Conservation (phyloP, 352 stramenopile species). For the Thraustochytrium striatum region DNA sequence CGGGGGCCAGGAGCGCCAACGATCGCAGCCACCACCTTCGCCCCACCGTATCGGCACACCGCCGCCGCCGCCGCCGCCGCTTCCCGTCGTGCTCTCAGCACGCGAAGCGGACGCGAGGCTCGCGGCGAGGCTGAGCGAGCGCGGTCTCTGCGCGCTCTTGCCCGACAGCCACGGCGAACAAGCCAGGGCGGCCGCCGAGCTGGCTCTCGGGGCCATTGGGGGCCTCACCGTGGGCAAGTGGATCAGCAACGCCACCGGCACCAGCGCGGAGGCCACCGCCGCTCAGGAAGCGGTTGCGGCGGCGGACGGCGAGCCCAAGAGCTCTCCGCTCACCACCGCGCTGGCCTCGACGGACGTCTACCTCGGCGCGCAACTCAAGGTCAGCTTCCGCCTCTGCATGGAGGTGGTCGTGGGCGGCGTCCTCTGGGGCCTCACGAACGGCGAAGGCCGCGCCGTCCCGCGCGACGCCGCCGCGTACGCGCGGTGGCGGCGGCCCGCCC, state of each 20-base stretch:
- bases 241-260: not conserved
- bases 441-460: not conserved
- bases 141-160: not conserved
- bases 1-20: not conserved
- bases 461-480: not conserved
- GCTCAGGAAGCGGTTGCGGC: not conserved
- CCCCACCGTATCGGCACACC: not conserved
- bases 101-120: not conserved
- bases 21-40: not conserved
- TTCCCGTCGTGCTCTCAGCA: not conserved
- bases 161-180: not conserved
- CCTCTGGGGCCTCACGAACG: not conserved
- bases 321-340: not conserved
- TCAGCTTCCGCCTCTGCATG: not conserved
- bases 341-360: not conserved
- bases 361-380: conserved; percentile 30
- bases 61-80: not conserved
- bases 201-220: not conserved
- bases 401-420: not conserved
- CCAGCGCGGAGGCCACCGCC: not conserved
- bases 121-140: not conserved
- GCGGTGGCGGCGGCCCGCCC: not conserved
- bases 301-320: not conserved
- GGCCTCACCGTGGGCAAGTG: not conserved
- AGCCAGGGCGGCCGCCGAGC: not conserved